Conservation (phyloP, 305 asterid genomes). For the Salvia sclarea region DNA sequence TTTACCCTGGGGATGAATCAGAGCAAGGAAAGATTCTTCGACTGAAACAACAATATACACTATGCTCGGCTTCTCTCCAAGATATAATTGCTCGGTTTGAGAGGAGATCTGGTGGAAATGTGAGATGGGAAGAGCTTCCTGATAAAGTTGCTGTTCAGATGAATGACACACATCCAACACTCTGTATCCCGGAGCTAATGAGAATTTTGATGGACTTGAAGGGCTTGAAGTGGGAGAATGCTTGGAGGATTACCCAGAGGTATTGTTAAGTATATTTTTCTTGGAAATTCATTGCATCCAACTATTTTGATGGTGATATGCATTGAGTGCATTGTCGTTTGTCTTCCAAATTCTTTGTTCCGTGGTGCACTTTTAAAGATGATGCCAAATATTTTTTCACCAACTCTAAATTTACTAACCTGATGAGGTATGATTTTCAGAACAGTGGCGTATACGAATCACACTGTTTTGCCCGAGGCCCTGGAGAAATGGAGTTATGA, state of each 20-base stretch:
- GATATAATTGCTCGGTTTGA: conserved; percentile 82
- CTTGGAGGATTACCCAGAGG: conserved; percentile 90
- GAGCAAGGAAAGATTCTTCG: conserved; percentile 78
- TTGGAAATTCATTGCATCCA: background rate
- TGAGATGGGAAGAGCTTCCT: conserved; percentile 80
- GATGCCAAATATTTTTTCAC: conserved; percentile 7
- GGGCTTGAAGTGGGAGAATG: conserved; percentile 81
- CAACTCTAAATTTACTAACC: conserved; percentile 13
- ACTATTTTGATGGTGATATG: conserved; percentile 1
- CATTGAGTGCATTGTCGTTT: background rate
- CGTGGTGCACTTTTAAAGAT: conserved; percentile 1
- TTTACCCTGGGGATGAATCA: conserved; percentile 91
- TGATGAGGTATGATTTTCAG: conserved; percentile 46
- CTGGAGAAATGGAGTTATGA: conserved; percentile 93
- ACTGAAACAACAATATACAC: conserved; percentile 86
- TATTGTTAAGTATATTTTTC: conserved; percentile 25
- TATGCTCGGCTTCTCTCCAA: conserved; percentile 95
- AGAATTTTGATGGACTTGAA: conserved; percentile 86
- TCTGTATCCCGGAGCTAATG: conserved; percentile 89
- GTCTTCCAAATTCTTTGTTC: background rate
- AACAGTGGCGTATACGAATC: conserved; percentile 94
- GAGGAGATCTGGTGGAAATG: conserved; percentile 67
- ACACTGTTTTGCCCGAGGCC: conserved; percentile 95
- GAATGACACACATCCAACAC: conserved; percentile 96
- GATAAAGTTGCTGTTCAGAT: conserved; percentile 96